phyloP scores from a whole-genome alignment of 495 filamentous ascomycete genomes.

The Penicillium dipodomyicola region DNA sequence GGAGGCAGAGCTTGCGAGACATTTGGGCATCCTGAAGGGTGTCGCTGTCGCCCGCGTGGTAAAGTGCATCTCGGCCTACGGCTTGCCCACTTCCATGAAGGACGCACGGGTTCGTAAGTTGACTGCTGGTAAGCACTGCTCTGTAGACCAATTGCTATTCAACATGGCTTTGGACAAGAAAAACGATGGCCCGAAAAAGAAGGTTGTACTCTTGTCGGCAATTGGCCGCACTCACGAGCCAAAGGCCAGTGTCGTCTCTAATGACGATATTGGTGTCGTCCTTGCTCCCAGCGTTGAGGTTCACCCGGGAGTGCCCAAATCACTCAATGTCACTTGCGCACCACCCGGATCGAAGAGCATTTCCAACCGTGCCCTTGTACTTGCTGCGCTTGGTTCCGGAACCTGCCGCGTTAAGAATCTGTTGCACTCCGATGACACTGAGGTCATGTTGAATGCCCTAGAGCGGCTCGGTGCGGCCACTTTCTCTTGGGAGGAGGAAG shows the following conservation, averaged over 20 bases:
- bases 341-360: slow-evolving; percentile 98
- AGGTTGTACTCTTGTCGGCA: slow-evolving; percentile 88
- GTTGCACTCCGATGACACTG: slow-evolving; percentile 93
- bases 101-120: slow-evolving; percentile 82
- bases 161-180: slow-evolving; percentile 99
- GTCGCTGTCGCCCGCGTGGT: slow-evolving; percentile 84
- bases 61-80: slow-evolving; percentile 92
- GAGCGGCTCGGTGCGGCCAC: slow-evolving; percentile 80
- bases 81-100: slow-evolving; percentile 79
- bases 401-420: slow-evolving; percentile 86
- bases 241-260: slow-evolving; percentile 82
- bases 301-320: slow-evolving; percentile 60
- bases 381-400: slow-evolving; percentile 87
- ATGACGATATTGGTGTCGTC: slow-evolving; percentile 78
- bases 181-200: slow-evolving; percentile 93
- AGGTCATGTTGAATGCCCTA: slow-evolving; percentile 92
- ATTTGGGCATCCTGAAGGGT: slow-evolving; percentile 82
- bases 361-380: slow-evolving; percentile 88
- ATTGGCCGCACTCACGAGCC: slow-evolving; percentile 87
- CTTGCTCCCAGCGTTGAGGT: slow-evolving; percentile 79
- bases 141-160: slow-evolving; percentile 80
- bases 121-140: slow-evolving; percentile 83
- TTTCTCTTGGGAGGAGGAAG: slow-evolving; percentile 92
- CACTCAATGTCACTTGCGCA: slow-evolving; percentile 67
- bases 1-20: slow-evolving; percentile 88